phyloP scores from a whole-genome alignment of 1,139 yeast species.

The Yamadazyma triangularis region DNA sequence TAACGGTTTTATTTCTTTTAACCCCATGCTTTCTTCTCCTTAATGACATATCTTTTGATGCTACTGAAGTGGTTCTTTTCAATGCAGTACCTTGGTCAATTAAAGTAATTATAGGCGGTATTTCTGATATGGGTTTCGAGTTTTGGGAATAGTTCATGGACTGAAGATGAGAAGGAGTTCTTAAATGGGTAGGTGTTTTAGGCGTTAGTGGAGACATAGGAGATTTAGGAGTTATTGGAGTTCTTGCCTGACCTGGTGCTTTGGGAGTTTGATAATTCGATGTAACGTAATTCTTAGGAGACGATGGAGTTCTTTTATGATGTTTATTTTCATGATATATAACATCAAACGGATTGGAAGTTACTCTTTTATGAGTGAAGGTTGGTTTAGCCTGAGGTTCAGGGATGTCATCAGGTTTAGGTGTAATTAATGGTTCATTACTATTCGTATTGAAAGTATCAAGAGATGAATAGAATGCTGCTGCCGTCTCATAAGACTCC shows the following conservation, averaged over 20 bases:
- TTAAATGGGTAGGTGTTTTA: conserved; percentile 1
- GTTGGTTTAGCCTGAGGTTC: conserved; percentile 1
- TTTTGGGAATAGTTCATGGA: neutral
- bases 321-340: conserved; percentile 10
- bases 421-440: conserved; percentile 6
- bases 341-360: conserved; percentile 20
- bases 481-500: conserved; percentile 13
- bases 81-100: conserved; percentile 17
- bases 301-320: neutral
- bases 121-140: conserved; percentile 3
- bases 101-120: conserved; percentile 24
- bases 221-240: conserved; percentile 3
- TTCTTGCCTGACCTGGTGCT: conserved; percentile 1
- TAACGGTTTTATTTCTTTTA: conserved; percentile 26
- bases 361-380: conserved; percentile 11
- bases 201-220: conserved; percentile 3
- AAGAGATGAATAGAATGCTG: conserved; percentile 10
- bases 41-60: conserved; percentile 29
- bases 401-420: conserved; percentile 1
- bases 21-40: conserved; percentile 27
- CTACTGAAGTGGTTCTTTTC: conserved; percentile 25
- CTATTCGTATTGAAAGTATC: conserved; percentile 10
- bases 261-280: conserved; percentile 1
- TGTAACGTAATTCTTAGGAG: neutral
- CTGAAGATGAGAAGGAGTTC: neutral